phyloP scores from a whole-genome alignment of 345 rosid genomes.

The Trapa bicornis region DNA sequence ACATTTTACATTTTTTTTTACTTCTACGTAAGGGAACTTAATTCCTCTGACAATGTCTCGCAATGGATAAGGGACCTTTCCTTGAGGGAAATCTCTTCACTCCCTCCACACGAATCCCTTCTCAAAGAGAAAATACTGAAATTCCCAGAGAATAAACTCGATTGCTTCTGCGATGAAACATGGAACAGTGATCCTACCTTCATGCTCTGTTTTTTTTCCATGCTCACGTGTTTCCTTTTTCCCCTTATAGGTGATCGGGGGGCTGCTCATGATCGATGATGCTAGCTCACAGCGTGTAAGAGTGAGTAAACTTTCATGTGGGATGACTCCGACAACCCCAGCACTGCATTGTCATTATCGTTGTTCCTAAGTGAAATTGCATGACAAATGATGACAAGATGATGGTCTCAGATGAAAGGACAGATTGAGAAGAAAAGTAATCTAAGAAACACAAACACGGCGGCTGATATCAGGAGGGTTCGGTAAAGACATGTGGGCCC shows the following conservation, averaged over 20 bases:
- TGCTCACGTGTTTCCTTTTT: not conserved
- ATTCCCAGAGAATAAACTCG: not conserved
- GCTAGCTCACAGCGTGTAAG: not conserved
- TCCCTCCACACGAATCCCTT: not conserved
- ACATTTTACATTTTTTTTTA: not conserved
- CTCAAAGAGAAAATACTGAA: too few relatives aligned
- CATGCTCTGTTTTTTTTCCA: not conserved
- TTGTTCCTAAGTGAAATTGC: not conserved
- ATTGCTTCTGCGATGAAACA: not conserved
- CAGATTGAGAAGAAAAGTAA: not conserved
- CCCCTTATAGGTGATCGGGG: not conserved
- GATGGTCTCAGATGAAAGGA: not conserved
- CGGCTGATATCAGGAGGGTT: not conserved
- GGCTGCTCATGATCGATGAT: too few relatives aligned
- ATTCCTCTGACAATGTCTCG: conserved; percentile 1
- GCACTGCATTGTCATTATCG: not conserved
- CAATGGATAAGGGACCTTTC: conserved; percentile 5
- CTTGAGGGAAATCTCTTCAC: conserved; percentile 6
- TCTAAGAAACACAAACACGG: not conserved
- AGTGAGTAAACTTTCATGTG: not conserved
- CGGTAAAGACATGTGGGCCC: conserved; percentile 6
- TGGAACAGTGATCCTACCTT: not conserved
- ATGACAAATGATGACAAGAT: not conserved
- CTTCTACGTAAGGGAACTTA: not conserved
- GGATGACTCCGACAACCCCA: not conserved